phyloP scores from a whole-genome alignment of 768 basidiomycete species.

The Amanita rubescens region DNA sequence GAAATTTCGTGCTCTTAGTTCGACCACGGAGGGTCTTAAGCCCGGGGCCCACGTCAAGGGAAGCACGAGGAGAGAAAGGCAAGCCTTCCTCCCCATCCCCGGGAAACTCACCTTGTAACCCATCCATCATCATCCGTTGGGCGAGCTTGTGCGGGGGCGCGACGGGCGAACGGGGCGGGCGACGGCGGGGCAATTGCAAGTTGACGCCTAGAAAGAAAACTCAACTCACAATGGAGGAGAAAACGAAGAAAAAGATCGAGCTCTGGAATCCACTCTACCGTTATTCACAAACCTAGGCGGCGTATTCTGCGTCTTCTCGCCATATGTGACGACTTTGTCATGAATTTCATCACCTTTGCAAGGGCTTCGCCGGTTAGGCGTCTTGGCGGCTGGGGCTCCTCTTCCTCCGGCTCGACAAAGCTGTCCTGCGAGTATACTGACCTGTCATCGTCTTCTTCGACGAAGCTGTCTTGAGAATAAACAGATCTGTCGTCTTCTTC shows the following conservation, averaged over 20 bases:
- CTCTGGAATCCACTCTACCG: too few species aligned
- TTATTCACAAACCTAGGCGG: not conserved
- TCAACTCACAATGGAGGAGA: too few species aligned
- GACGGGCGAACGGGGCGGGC: too few species aligned
- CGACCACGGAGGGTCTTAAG: slow-evolving; percentile 26
- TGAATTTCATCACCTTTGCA: not conserved
- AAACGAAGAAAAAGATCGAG: too few species aligned
- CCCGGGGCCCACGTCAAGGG: not conserved
- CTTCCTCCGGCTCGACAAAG: not conserved
- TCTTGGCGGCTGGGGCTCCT: not conserved
- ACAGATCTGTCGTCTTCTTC: not conserved
- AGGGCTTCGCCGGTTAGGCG: not conserved
- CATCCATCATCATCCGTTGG: too few species aligned
- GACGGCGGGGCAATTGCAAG: too few species aligned
- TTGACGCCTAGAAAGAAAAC: too few species aligned
- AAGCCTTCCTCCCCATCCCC: slow-evolving; percentile 1
- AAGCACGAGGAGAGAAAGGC: too few species aligned
- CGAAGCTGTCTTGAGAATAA: not conserved
- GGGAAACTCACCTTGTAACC: too few species aligned
- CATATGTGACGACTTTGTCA: not conserved
- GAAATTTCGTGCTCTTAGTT: slow-evolving; percentile 25
- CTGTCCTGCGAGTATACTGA: not conserved
- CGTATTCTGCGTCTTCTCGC: not conserved
- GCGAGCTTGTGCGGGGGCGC: too few species aligned
- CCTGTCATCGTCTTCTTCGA: not conserved